Base-by-base conservation (phyloP, 805 yeast species). In the Zygosaccharomyces bisporus region DNA sequence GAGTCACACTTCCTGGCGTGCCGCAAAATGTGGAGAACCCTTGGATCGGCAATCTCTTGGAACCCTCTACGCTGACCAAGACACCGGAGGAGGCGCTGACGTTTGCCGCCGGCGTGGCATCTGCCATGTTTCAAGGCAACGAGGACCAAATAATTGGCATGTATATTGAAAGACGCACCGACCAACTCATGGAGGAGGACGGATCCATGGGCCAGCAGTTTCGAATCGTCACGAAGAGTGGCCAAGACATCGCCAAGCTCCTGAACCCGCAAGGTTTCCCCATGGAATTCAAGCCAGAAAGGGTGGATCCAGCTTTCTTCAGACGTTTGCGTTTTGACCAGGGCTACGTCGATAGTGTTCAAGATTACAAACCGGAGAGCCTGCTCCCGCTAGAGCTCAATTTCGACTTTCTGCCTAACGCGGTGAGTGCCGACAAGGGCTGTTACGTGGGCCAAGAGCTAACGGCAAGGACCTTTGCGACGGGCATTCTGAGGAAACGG, bases 401-500 rank as follows among this genome's bases (percentile, higher is more conserved):
- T 60, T 68, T 90, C 52, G 99, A 93, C 64, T 57, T 52, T 36
- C 79, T 75, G 55, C 77, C 79, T 67, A 83, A 86, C 52, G 95
- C 68, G n/a, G 64, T 93, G 10, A 87, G 91, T 43, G 78, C 83
- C 41, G 83, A 88, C 51, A 93, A 93, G 63, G 99, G 99, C 1
- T 93, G 99, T 61, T 93, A 93, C 56, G 82, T 88, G 12, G 99
- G 99, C 1, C 99, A 93, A 65, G 99, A 93, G 61, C 71, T 93
- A 41, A 90, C 97, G 0, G 88, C 90, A 13, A 75, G 99, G 55
- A 83, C 97, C 0, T 82, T 75, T 57, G 86, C 86, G 48, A 80
- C 83, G 24, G 96, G 96, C 3, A 76, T 81, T 1, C 77, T 90
- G n/a, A 73, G 95, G 23, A 89, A 90, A 56, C 71, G 98, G 44